Evolutionary conservation across 176 grass and related monocot genomes (phyloP), one percentile per base, ranked within the genome.

Genomic region (Dactylis glomerata): DNA sequence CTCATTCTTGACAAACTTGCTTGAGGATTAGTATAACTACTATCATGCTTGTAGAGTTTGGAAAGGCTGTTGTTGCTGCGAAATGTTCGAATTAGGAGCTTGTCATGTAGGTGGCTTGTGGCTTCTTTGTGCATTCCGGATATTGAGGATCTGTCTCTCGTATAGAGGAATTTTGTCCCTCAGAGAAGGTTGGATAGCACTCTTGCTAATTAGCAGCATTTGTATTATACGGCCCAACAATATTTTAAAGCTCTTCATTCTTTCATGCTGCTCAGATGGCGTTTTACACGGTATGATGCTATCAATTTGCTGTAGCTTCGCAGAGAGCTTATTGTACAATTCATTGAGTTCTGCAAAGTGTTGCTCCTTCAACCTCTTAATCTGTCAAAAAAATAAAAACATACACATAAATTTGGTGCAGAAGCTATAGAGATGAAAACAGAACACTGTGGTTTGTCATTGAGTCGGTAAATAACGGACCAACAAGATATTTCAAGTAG

Each of bases 281-380:
- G 78, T 97, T 54, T 76, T 76, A 72, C 76, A 4, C 57, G 75
- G 80, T 40, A 87, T 67, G 15, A 85, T 46, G 68, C 6, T 83
- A 58, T 97, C 92, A 73, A 92, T 36, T 66, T 94, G 92, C 66
- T 87, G 90, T 54, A 92, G 67, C 86, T 94, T 97, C 16, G 83
- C 9, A 78, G 73, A 82, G 86, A 97, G 66, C 86, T 83, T 92
- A 79, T 83, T 82, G 71, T 87, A 82, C 24, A 97, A 64, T 13
- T 94, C 88, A 87, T 6, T 82, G 7, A 97, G 77, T 56, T 94
- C 92, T 15, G n/a, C 37, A 61, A 77, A 94, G 83, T 94, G 89
- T 28, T 87, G 66, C 13, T 94, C 92, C 57, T 92, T 97, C 64
- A 94, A 78, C 67, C 9, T 85, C 82, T 92, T 97, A 40, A 97